Conservation (phyloP, 1,284 basidiomycete genomes). For the Trichosporon sp. region DNA sequence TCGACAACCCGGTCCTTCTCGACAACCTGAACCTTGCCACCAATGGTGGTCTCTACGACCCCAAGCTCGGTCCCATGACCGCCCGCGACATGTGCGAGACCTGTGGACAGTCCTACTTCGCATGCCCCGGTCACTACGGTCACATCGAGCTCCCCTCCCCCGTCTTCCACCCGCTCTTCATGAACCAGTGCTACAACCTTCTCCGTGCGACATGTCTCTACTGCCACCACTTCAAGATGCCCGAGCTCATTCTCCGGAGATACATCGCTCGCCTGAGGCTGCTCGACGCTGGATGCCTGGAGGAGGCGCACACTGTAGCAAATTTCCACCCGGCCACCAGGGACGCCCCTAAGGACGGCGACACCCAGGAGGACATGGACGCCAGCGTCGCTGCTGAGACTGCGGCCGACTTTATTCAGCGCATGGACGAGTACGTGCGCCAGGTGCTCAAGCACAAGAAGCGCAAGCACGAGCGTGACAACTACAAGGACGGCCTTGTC, state of each 20-base stretch:
- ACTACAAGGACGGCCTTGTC: conserved; percentile 82
- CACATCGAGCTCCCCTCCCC: conserved; percentile 95
- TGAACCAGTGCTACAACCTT: conserved; percentile 84
- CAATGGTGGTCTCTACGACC: conserved; percentile 89
- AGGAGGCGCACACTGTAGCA: conserved; percentile 72
- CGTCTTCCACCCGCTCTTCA: conserved; percentile 95
- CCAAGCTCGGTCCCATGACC: conserved; percentile 84
- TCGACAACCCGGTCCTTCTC: conserved; percentile 86
- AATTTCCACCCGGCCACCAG: conserved; percentile 52
- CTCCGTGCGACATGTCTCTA: conserved; percentile 88
- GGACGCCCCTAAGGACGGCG: conserved; percentile 41
- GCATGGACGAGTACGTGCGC: conserved; percentile 69
- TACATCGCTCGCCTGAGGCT: conserved; percentile 83
- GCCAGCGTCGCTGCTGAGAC: conserved; percentile 48
- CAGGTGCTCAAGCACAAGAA: conserved; percentile 59
- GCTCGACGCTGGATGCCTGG: conserved; percentile 81
- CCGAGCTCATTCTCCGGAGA: conserved; percentile 65
- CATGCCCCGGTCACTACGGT: conserved; percentile 78
- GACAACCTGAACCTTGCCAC: conserved; percentile 93
- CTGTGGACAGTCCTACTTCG: conserved; percentile 83
- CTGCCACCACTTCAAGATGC: conserved; percentile 88
- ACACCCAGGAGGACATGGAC: conserved; percentile 50
- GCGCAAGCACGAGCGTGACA: conserved; percentile 59
- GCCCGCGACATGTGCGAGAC: conserved; percentile 88
- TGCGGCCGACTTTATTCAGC: conserved; percentile 59